Evolutionary conservation across 2,329 filamentous ascomycete genomes (phyloP).

Genomic region (Fusarium sp.): DNA sequence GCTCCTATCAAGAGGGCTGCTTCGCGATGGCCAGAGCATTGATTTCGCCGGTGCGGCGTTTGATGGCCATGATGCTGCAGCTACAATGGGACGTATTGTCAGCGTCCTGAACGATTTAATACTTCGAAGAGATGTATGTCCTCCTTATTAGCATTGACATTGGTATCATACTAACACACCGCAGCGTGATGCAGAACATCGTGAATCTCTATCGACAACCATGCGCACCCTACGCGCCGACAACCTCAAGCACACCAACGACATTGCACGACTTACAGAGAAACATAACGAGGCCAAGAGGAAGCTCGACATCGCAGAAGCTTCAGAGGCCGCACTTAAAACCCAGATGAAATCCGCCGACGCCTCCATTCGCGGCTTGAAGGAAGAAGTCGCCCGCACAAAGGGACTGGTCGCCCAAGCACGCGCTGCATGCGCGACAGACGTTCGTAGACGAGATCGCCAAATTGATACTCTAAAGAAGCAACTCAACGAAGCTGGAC

Average conservation of each 20-base stretch:
- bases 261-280: conserved; percentile 69
- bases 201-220: conserved; percentile 82
- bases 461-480: conserved; percentile 91
- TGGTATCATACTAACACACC: conserved; percentile 24
- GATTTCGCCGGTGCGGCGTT: conserved; percentile 80
- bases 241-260: conserved; percentile 76
- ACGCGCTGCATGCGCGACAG: conserved; percentile 86
- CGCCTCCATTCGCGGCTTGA: conserved; percentile 76
- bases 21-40: conserved; percentile 77
- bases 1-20: conserved; percentile 71
- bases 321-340: conserved; percentile 76
- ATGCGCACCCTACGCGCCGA: conserved; percentile 81
- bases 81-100: conserved; percentile 87
- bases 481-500: conserved; percentile 78
- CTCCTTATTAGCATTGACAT: neutral
- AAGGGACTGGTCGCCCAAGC: conserved; percentile 85
- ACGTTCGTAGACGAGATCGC: conserved; percentile 88
- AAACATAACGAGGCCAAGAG: conserved; percentile 66
- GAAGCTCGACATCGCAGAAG: conserved; percentile 68
- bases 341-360: conserved; percentile 80
- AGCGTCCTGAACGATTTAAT: conserved; percentile 95
- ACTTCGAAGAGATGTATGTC: conserved; percentile 81
- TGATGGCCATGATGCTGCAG: conserved; percentile 63
- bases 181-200: conserved; percentile 88
- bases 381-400: conserved; percentile 83